phyloP scores from a whole-genome alignment of 1,284 basidiomycete genomes.

The Melampsora occidentalis region DNA sequence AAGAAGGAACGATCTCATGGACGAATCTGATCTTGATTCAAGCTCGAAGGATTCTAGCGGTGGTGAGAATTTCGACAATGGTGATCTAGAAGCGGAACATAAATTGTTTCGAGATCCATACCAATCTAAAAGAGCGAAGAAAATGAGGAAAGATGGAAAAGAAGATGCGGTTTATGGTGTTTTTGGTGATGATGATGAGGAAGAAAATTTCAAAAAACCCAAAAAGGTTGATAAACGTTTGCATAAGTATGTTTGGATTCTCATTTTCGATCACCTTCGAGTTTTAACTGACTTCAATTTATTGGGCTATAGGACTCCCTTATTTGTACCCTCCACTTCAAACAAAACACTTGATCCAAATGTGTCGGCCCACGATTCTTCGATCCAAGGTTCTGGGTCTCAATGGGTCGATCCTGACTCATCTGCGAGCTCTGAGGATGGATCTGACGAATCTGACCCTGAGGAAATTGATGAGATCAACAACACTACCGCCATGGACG shows the following conservation, averaged over 20 bases:
- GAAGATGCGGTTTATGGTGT: slow-evolving; percentile 77
- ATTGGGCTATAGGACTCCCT: slow-evolving; percentile 12
- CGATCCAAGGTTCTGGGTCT: background rate
- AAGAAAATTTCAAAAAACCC: slow-evolving; percentile 56
- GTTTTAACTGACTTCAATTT: background rate
- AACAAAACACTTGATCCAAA: background rate
- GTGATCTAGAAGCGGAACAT: slow-evolving; percentile 71
- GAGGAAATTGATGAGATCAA: background rate
- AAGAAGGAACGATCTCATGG: slow-evolving; percentile 45
- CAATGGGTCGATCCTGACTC: background rate
- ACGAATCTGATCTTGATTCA: slow-evolving; percentile 50
- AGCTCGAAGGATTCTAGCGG: slow-evolving; percentile 38
- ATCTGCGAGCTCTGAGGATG: background rate
- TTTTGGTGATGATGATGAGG: slow-evolving; percentile 72
- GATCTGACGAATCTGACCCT: background rate
- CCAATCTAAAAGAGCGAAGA: slow-evolving; percentile 61
- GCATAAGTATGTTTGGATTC: slow-evolving; percentile 7
- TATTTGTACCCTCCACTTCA: slow-evolving; percentile 30
- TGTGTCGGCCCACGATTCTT: background rate
- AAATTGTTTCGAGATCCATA: slow-evolving; percentile 76
- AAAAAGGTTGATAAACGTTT: slow-evolving; percentile 45
- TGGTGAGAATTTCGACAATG: slow-evolving; percentile 60
- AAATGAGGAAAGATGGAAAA: slow-evolving; percentile 63
- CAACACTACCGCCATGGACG: background rate
- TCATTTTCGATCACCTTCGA: background rate